Evolutionary conservation across 2,329 filamentous ascomycete species (phyloP).

Genomic region (Colletotrichum sp.): DNA sequence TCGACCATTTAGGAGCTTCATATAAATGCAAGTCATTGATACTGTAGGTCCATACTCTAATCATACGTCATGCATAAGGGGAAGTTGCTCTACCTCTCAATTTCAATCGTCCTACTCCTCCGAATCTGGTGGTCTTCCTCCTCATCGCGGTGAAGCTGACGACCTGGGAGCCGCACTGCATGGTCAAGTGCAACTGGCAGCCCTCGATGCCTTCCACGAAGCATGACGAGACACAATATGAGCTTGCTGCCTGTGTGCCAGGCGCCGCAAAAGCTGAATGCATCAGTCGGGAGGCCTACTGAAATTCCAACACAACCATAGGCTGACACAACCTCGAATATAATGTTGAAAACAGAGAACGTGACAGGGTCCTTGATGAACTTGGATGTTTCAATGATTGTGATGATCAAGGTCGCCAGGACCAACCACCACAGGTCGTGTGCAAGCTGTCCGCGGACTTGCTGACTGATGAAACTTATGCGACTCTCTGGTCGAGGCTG

Average conservation of each 20-base stretch:
- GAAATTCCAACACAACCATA: constrained; percentile 68
- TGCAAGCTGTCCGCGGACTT: constrained; percentile 66
- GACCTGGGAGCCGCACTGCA: constrained; percentile 48
- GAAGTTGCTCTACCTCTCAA: background rate
- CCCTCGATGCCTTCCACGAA: constrained; percentile 61
- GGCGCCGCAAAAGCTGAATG: constrained; percentile 59
- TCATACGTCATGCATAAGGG: fast-evolving
- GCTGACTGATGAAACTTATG: constrained; percentile 55
- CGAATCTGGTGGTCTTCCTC: constrained; percentile 24
- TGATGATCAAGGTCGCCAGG: constrained; percentile 63
- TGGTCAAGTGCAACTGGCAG: constrained; percentile 60
- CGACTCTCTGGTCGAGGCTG: constrained; percentile 32
- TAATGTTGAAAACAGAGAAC: constrained; percentile 64
- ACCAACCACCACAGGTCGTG: constrained; percentile 72
- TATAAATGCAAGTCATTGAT: background rate
- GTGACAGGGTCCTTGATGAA: constrained; percentile 54
- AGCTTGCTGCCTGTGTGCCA: constrained; percentile 62
- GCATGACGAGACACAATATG: constrained; percentile 61
- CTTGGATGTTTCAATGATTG: constrained; percentile 61
- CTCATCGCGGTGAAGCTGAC: constrained; percentile 32
- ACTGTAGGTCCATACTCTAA: background rate
- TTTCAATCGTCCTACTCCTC: background rate
- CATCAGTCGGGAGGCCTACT: constrained; percentile 56
- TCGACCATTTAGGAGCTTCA: background rate
- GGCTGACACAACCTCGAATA: constrained; percentile 61